A percentile compares a stretch with the other conserved stretches of the same genome.
These are phyloP conservation scores for Hypoxylon rickii DNA, from an alignment of 495 filamentous ascomycete genomes.

Conservation along the genomic window DNA sequence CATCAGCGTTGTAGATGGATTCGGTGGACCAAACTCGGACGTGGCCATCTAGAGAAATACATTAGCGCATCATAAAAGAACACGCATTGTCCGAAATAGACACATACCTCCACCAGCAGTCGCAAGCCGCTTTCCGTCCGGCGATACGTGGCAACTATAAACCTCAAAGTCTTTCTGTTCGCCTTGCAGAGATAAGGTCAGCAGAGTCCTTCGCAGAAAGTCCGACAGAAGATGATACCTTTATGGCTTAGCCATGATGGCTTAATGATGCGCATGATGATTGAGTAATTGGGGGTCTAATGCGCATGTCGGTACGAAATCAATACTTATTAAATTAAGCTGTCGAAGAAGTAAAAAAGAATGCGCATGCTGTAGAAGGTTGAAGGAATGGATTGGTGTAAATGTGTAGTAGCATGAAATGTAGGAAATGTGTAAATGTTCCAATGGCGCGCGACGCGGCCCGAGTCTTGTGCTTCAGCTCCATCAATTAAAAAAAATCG, in stretches of 20 bases:
- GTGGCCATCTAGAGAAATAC: slow-evolving; percentile 69
- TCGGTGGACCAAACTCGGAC: slow-evolving; percentile 98
- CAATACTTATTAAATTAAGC: background rate
- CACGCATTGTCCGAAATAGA: slow-evolving; percentile 5
- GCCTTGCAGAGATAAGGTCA: slow-evolving; percentile 53
- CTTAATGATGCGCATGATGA: slow-evolving; percentile 83
- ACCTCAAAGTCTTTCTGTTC: slow-evolving; percentile 98
- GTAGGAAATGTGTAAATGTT: background rate
- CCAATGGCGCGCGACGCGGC: slow-evolving; percentile 41
- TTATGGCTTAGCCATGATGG: slow-evolving; percentile 92
- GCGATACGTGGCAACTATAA: slow-evolving; percentile 95
- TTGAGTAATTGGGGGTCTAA: slow-evolving; percentile 26
- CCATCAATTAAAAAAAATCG: slow-evolving; percentile 12
- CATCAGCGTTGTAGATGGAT: slow-evolving; percentile 78
- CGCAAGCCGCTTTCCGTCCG: slow-evolving; percentile 86
- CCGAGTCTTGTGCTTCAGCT: slow-evolving; percentile 9
- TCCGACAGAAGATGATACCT: slow-evolving; percentile 52
- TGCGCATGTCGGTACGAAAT: slow-evolving; percentile 38
- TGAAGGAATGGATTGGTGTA: slow-evolving; percentile 21
- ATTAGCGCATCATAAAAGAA: slow-evolving; percentile 19
- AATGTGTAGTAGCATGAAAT: no score
- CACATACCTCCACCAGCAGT: slow-evolving; percentile 87
- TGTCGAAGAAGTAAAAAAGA: background rate
- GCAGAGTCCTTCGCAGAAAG: slow-evolving; percentile 1
- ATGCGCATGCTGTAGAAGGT: slow-evolving; percentile 18